Base-by-base conservation (phyloP, 1,284 basidiomycete species). In the Ceratobasidium sp. region DNA sequence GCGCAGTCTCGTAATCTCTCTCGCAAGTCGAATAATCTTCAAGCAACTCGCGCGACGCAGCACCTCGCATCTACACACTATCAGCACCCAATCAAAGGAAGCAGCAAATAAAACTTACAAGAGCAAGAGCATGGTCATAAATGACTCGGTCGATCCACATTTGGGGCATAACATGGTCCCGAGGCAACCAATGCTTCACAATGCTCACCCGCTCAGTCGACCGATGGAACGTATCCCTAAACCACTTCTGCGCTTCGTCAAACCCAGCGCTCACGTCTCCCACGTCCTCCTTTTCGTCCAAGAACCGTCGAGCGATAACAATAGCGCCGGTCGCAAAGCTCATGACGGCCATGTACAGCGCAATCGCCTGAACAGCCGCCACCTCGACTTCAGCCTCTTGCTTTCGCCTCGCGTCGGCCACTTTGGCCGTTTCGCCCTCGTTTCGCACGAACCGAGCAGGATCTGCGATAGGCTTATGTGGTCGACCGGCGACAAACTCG, bases 261-360 rank as follows among this genome's bases (percentile, higher is more conserved):
- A 93, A 92, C 0, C 91, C 92, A 65, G 88, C 87, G 76, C 89
- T 90, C 62, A 91, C 86, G 2, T 85, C 83, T 74, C 88, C 36
- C 58, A 60, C 88, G 43, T 62, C 46, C 79, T 90, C 84, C 78
- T 92, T 89, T 77, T 92, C 90, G 77, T 91, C 86, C 77, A 89
- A 74, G 41, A 72, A 74, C 55, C 60, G 39, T 18, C 64, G 26
- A 16, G 61, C 48, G 23, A 64, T n/a, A 3, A 73, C 62, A 41
- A 73, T 72, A 76, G 73, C 43, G 78, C 95, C 97, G 79, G 91
- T 92, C 81, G 96, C 88, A 80, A 98, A 98, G 0, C 90, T 88
- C 86, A 98, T 91, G 50, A 97, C 86, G 75, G 96, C 92, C 84
- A 98, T 91, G 82, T 98, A 98, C 67, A 99, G 86, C 48, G 96